Percentiles rank a stretch among this genome's conserved stretches.
These are phyloP conservation scores for Lentinula raphanica DNA, from an alignment of 768 basidiomycete species.

Conservation along the genomic window DNA sequence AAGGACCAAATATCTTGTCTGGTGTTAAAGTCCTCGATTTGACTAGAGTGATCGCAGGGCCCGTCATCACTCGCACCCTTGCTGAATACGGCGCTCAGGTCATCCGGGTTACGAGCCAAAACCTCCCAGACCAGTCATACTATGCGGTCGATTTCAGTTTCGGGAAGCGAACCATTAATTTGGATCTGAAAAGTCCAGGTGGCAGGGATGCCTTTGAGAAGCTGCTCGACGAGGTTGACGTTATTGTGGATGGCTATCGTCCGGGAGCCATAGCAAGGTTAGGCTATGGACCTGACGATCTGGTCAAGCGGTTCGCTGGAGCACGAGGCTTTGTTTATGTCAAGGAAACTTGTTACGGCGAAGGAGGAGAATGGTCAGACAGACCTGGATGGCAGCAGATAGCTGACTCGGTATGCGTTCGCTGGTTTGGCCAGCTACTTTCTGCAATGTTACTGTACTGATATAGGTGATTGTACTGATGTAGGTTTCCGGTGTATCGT, in stretches of 20 bases:
- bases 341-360: conserved; percentile 6
- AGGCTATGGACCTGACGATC: conserved; percentile 1
- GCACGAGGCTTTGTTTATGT: conserved; percentile 7
- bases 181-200: conserved; percentile 5
- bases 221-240: conserved; percentile 3
- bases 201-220: conserved; percentile 1
- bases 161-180: neutral
- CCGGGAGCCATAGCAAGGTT: neutral
- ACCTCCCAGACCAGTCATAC: conserved; percentile 5
- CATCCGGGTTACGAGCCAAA: neutral
- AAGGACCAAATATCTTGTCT: conserved; percentile 5
- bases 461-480: neutral
- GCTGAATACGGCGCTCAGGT: conserved; percentile 5
- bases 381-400: conserved; percentile 9
- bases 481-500: conserved; percentile 3
- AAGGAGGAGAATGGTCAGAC: conserved; percentile 3
- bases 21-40: conserved; percentile 5
- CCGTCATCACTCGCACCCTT: conserved; percentile 1
- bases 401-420: neutral
- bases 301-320: conserved; percentile 2
- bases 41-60: conserved; percentile 5
- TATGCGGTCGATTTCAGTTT: conserved; percentile 4
- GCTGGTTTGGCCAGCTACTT: neutral
- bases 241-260: conserved; percentile 5
- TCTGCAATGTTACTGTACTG: no score